Evolutionary conservation across 345 rosid species (phyloP).

Genomic region (Draba incana): DNA sequence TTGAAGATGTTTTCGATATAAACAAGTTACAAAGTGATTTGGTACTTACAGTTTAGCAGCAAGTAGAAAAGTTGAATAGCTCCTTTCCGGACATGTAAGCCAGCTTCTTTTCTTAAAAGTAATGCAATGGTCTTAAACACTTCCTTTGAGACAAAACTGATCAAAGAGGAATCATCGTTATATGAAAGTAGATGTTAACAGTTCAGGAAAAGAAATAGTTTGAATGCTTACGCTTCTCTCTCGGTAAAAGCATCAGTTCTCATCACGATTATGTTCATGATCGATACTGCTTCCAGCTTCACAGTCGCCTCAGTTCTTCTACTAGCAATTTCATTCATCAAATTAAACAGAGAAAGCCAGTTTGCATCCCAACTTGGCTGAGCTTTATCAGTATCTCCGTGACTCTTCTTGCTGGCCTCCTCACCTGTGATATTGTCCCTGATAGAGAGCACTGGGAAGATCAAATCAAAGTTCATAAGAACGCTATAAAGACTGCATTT

Average conservation of each 20-base stretch:
- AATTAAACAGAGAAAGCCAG: constrained; percentile 62
- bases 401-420: constrained; percentile 45
- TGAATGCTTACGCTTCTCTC: constrained; percentile 67
- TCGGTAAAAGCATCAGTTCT: constrained; percentile 57
- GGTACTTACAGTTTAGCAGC: constrained; percentile 73
- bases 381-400: constrained; percentile 31
- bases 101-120: constrained; percentile 60
- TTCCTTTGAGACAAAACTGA: constrained; percentile 57
- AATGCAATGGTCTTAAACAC: constrained; percentile 57
- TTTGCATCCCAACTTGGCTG: constrained; percentile 48
- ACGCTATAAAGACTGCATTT: constrained; percentile 26
- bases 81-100: constrained; percentile 62
- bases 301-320: constrained; percentile 54
- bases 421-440: constrained; percentile 69
- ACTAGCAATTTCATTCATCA: constrained; percentile 54
- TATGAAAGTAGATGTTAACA: constrained; percentile 13
- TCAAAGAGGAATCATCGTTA: constrained; percentile 23
- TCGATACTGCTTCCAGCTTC: constrained; percentile 70
- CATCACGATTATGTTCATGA: constrained; percentile 76
- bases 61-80: constrained; percentile 65
- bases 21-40: background rate
- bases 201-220: background rate
- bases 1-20: background rate
- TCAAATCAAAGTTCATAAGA: constrained; percentile 92
- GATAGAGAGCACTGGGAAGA: constrained; percentile 91